phyloP scores from a whole-genome alignment of 2,329 filamentous ascomycete species.

The Hymenoscyphus repandus region DNA sequence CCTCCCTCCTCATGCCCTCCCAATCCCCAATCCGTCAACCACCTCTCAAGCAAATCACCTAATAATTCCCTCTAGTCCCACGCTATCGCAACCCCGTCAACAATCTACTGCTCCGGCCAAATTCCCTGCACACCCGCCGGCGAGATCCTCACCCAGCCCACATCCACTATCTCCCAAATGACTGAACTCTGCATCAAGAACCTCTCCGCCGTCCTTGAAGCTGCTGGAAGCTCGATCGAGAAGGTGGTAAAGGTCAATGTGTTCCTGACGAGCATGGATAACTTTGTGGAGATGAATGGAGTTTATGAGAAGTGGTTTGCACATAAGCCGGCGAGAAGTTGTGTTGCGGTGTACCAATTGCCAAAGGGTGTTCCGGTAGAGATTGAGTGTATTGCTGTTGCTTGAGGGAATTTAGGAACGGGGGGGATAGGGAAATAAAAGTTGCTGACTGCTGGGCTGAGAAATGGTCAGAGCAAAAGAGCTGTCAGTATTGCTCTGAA shows the following conservation, averaged over 20 bases:
- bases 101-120: conserved; percentile 63
- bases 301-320: conserved; percentile 80
- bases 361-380: conserved; percentile 86
- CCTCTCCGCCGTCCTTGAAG: conserved; percentile 78
- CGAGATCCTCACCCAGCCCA: conserved; percentile 36
- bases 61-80: conserved; percentile 45
- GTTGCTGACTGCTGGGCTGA: too few species aligned
- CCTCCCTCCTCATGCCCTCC: not conserved
- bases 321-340: conserved; percentile 85
- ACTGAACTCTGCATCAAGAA: conserved; percentile 68
- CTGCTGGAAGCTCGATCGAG: conserved; percentile 70
- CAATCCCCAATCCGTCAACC: conserved; percentile 6
- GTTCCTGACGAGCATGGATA: conserved; percentile 75
- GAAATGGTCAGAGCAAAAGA: too few species aligned
- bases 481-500: too few species aligned
- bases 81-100: conserved; percentile 58
- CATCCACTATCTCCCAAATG: conserved; percentile 60
- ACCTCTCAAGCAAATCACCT: conserved; percentile 7
- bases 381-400: conserved; percentile 82
- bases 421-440: not conserved
- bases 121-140: conserved; percentile 29
- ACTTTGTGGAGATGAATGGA: conserved; percentile 81
- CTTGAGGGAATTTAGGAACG: conserved; percentile 23
- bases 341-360: conserved; percentile 84
- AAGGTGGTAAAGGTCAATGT: conserved; percentile 87